phyloP scores from a whole-genome alignment of 2,329 filamentous ascomycete species.

The Fusarium redolens region DNA sequence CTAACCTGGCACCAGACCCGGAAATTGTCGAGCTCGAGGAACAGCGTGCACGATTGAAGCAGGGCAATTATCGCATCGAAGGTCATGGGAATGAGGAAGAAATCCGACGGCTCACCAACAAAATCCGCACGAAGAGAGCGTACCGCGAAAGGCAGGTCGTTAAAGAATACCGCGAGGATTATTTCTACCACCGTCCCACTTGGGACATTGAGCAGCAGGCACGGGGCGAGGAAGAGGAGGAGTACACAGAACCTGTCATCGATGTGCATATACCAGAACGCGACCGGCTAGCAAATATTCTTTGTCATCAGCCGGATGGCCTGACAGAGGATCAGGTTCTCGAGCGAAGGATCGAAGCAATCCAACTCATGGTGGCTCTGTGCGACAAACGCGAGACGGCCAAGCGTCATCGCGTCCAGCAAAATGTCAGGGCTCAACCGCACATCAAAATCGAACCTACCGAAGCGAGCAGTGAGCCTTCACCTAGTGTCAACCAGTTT shows the following conservation, averaged over 20 bases:
- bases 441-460: neutral
- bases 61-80: conserved; percentile 41
- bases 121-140: conserved; percentile 39
- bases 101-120: conserved; percentile 38
- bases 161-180: conserved; percentile 44
- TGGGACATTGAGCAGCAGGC: conserved; percentile 45
- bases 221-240: conserved; percentile 27
- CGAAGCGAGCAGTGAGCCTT: conserved; percentile 8
- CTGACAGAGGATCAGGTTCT: neutral
- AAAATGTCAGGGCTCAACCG: neutral
- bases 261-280: conserved; percentile 25
- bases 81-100: conserved; percentile 36
- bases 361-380: neutral
- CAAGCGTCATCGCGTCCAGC: neutral
- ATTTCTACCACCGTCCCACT: conserved; percentile 44
- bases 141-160: conserved; percentile 32
- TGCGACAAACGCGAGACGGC: neutral
- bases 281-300: neutral
- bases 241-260: conserved; percentile 35
- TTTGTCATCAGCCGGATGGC: neutral
- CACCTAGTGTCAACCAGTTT: neutral
- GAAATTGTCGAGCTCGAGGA: neutral
- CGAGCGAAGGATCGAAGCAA: neutral
- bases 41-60: no score
- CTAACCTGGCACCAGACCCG: neutral